A percentile compares a stretch with the other conserved stretches of the same genome.
Evolutionary conservation across 176 grass and related monocot species (phyloP).

Genomic region (Bromus sterilis): DNA sequence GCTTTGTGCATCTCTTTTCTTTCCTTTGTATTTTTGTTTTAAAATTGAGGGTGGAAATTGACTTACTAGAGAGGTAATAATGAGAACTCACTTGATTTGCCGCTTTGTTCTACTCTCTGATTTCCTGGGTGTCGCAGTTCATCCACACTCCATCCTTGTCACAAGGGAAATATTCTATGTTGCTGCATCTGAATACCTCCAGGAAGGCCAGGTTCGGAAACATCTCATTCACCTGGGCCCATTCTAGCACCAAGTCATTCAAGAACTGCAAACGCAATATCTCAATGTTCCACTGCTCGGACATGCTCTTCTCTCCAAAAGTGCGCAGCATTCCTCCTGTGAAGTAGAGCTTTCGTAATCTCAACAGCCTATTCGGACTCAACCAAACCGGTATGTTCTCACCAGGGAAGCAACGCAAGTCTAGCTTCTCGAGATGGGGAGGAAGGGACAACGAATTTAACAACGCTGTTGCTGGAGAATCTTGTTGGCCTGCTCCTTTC

Average conservation of each 20-base stretch:
- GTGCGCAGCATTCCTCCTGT: slow-evolving; percentile 50
- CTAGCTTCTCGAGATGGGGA: slow-evolving; percentile 41
- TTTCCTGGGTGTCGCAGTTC: not conserved
- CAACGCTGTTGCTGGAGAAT: not conserved
- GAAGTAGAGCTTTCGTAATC: slow-evolving; percentile 54
- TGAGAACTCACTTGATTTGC: not conserved
- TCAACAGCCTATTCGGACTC: slow-evolving; percentile 10
- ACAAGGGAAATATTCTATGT: slow-evolving; percentile 38
- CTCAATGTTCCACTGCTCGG: slow-evolving; percentile 27
- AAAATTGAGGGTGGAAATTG: not conserved
- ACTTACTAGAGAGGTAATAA: not conserved
- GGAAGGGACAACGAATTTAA: slow-evolving; percentile 12
- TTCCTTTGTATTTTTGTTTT: not conserved
- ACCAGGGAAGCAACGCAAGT: slow-evolving; percentile 49
- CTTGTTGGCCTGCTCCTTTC: not conserved
- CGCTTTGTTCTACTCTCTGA: not conserved
- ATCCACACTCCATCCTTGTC: slow-evolving; percentile 52
- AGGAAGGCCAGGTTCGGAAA: slow-evolving; percentile 38
- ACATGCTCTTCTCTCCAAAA: slow-evolving; percentile 9
- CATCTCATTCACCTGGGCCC: slow-evolving; percentile 17
- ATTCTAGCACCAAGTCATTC: slow-evolving; percentile 24
- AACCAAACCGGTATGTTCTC: slow-evolving; percentile 42
- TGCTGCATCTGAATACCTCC: slow-evolving; percentile 27
- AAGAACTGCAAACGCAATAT: slow-evolving; percentile 58
- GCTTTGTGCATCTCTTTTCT: not conserved